phyloP scores from a whole-genome alignment of 352 stramenopile species.

The Phytopythium ostracodes region DNA sequence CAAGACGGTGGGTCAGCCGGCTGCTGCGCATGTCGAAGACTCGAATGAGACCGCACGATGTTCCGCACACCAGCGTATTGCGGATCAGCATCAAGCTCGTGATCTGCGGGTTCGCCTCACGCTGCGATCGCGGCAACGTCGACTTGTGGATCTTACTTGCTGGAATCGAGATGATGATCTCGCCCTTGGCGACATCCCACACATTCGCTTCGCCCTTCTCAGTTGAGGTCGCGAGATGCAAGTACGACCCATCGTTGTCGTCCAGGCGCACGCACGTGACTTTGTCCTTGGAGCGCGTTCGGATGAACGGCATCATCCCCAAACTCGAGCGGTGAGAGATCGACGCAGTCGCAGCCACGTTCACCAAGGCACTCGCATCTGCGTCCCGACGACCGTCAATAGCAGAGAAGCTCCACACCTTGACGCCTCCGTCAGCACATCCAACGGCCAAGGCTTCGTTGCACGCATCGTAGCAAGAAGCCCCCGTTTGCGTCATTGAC shows the following conservation, averaged over 20 bases:
- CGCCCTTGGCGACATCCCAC: slow-evolving; percentile 84
- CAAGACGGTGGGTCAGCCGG: slow-evolving; percentile 75
- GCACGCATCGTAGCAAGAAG: slow-evolving; percentile 75
- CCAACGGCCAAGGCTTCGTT: slow-evolving; percentile 78
- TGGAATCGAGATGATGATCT: slow-evolving; percentile 76
- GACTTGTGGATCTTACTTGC: slow-evolving; percentile 83
- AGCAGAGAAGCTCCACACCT: slow-evolving; percentile 77
- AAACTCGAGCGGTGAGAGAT: slow-evolving; percentile 77
- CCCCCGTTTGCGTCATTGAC: slow-evolving; percentile 64
- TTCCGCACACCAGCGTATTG: slow-evolving; percentile 84
- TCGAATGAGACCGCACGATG: slow-evolving; percentile 82
- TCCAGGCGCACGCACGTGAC: slow-evolving; percentile 78
- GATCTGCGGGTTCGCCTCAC: slow-evolving; percentile 67
- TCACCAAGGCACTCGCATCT: slow-evolving; percentile 44
- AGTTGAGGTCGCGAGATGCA: slow-evolving; percentile 79
- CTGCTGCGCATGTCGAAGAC: slow-evolving; percentile 84
- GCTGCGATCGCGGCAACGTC: slow-evolving; percentile 58
- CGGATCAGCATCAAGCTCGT: slow-evolving; percentile 87
- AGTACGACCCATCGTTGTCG: slow-evolving; percentile 72
- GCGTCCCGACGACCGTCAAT: slow-evolving; percentile 44
- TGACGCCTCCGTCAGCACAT: slow-evolving; percentile 70
- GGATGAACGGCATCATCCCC: slow-evolving; percentile 83
- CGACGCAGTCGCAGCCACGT: slow-evolving; percentile 51
- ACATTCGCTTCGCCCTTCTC: slow-evolving; percentile 86
- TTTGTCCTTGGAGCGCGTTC: slow-evolving; percentile 72